phyloP scores from a whole-genome alignment of 768 basidiomycete species.

The Phlegmacium glaucopus region DNA sequence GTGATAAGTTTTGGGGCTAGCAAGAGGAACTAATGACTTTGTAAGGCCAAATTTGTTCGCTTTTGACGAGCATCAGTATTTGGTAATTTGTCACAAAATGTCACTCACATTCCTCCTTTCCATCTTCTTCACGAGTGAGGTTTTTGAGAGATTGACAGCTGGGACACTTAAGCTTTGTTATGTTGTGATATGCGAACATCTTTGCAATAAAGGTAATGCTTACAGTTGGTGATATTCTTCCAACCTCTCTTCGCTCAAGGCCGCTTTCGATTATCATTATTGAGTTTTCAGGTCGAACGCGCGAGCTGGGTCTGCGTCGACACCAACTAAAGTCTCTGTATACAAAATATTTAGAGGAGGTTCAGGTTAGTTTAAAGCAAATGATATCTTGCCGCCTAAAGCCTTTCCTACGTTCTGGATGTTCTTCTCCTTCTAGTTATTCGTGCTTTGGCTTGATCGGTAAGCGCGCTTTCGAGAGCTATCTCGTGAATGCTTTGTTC shows the following conservation, averaged over 20 bases:
- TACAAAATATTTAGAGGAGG: background rate
- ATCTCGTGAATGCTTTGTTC: constrained; percentile 74
- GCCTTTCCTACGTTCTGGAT: constrained; percentile 91
- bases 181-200: background rate
- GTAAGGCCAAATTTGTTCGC: no score
- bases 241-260: constrained; percentile 78
- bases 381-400: constrained; percentile 70
- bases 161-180: constrained; percentile 77
- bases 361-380: no score
- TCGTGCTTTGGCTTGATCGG: constrained; percentile 77
- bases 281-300: constrained; percentile 76
- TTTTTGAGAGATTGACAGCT: constrained; percentile 83
- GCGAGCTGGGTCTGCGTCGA: constrained; percentile 84
- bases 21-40: no score
- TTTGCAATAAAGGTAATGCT: constrained; percentile 20
- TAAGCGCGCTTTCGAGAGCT: constrained; percentile 67
- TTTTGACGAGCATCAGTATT: no score
- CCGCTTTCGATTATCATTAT: constrained; percentile 65
- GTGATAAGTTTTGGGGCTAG: no score
- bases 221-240: constrained; percentile 85
- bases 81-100: no score
- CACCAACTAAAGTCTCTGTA: constrained; percentile 80
- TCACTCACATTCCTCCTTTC: no score
- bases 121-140: constrained; percentile 76
- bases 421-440: constrained; percentile 73